These are phyloP conservation scores for Cucumis cinereus DNA, from an alignment of 306 rosid species.

Conservation along the genomic window DNA sequence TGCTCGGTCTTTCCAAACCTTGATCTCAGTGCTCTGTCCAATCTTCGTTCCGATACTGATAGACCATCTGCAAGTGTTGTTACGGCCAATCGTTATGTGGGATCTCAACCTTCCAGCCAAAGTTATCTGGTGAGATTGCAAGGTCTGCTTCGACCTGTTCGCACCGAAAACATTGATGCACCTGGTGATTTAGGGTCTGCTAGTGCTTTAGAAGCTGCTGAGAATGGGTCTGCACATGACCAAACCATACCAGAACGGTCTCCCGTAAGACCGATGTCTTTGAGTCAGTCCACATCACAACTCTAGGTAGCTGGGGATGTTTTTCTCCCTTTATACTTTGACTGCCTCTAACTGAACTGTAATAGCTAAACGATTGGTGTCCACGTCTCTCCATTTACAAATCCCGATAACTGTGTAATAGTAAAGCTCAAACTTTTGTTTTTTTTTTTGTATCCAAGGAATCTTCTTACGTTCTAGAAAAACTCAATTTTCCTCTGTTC, in stretches of 20 bases:
- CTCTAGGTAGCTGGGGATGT: constrained; percentile 22
- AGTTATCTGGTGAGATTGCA: constrained; percentile 75
- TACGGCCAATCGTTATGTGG: constrained; percentile 58
- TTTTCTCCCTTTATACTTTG: constrained; percentile 14
- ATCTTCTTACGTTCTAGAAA: neutral
- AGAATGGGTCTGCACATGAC: constrained; percentile 33
- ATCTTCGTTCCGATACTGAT: constrained; percentile 73
- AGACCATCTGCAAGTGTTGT: constrained; percentile 47
- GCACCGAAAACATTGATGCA: constrained; percentile 38
- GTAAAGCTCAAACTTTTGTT: neutral
- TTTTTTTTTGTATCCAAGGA: neutral
- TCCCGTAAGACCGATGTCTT: constrained; percentile 20
- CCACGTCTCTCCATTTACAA: constrained; percentile 21
- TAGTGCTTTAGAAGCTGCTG: constrained; percentile 35
- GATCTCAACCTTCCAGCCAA: constrained; percentile 74
- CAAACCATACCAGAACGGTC: constrained; percentile 19
- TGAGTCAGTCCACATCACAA: constrained; percentile 23
- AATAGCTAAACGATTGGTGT: constrained; percentile 19
- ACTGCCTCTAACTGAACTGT: constrained; percentile 33
- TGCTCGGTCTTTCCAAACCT: constrained; percentile 99
- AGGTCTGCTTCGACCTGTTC: constrained; percentile 65
- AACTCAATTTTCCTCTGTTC: neutral
- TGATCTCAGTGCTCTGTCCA: constrained; percentile 95
- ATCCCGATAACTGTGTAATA: neutral
- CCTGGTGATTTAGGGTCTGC: constrained; percentile 28